Conservation (phyloP, 1,139 yeast species). For the Pichia sp. region DNA sequence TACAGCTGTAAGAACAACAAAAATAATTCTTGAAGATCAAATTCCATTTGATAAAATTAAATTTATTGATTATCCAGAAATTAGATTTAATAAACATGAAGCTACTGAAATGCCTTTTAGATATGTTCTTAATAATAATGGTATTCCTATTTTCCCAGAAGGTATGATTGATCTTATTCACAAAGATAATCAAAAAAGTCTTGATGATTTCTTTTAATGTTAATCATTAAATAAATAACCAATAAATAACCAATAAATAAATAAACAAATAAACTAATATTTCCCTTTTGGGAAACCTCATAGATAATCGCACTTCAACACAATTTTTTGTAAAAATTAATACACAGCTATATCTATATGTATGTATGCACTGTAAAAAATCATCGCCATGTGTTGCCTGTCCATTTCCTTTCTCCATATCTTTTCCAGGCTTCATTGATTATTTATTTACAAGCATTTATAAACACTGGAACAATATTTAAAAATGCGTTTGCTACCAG, state of each 20-base stretch:
- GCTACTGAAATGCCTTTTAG: conserved; percentile 98
- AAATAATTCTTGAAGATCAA: conserved; percentile 53
- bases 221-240: background rate
- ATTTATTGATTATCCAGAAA: conserved; percentile 90
- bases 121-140: conserved; percentile 59
- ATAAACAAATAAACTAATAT: too few relatives aligned
- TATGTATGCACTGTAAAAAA: too few relatives aligned
- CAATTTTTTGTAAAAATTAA: too few relatives aligned
- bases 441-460: too few relatives aligned
- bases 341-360: too few relatives aligned
- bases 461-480: too few relatives aligned
- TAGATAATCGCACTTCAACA: too few relatives aligned
- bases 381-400: too few relatives aligned
- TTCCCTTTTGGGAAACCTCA: too few relatives aligned
- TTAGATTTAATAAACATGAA: conserved; percentile 78
- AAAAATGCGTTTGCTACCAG: background rate
- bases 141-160: conserved; percentile 76
- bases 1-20: conserved; percentile 90
- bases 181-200: conserved; percentile 71
- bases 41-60: conserved; percentile 60
- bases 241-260: too few relatives aligned
- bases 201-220: conserved; percentile 50
- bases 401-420: too few relatives aligned
- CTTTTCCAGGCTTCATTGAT: too few relatives aligned
- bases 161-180: conserved; percentile 88